Percentiles rank a stretch among this genome's conserved stretches.
Evolutionary conservation across 2,329 filamentous ascomycete genomes (phyloP).

Genomic region (Xylaria sp.): DNA sequence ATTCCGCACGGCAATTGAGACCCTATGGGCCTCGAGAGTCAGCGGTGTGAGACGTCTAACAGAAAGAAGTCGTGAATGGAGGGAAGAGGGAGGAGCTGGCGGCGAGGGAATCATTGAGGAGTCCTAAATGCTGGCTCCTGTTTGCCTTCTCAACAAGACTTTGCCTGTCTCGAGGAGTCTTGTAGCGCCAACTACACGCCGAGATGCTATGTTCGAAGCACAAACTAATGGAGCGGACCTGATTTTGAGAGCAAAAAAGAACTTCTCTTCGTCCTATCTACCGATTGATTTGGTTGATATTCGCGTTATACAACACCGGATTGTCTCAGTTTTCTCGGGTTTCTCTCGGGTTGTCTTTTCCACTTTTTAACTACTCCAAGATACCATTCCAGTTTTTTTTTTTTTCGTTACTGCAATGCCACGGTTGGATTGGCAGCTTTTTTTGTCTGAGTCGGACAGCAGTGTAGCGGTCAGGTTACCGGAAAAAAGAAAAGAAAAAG

Average conservation of each 20-base stretch:
- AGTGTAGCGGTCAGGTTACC: constrained; percentile 19
- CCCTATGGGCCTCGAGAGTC: constrained; percentile 80
- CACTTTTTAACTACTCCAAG: constrained; percentile 23
- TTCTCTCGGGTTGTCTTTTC: constrained; percentile 1
- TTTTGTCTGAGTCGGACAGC: constrained; percentile 10
- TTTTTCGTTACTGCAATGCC: constrained; percentile 16
- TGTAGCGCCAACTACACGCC: constrained; percentile 21
- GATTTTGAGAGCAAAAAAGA: constrained; percentile 11
- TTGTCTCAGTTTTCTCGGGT: not conserved
- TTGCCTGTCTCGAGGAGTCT: constrained; percentile 15
- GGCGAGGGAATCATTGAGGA: constrained; percentile 65
- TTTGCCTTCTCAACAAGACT: not conserved
- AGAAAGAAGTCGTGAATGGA: constrained; percentile 84
- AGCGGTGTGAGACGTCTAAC: constrained; percentile 74
- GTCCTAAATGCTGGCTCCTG: constrained; percentile 36
- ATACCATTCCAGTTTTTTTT: constrained; percentile 26
- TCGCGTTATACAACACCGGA: not conserved
- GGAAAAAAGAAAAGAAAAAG: constrained; percentile 9
- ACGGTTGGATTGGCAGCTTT: constrained; percentile 9
- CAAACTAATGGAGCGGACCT: constrained; percentile 7
- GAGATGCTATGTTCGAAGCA: constrained; percentile 23
- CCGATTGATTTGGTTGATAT: not conserved
- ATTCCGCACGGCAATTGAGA: constrained; percentile 83
- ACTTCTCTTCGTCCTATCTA: constrained; percentile 6
- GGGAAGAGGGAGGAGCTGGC: constrained; percentile 77